A percentile compares a stretch with the other conserved stretches of the same genome.
These are phyloP conservation scores for Harringtonia lauricola DNA, from an alignment of 2,329 filamentous ascomycete species.

Conservation along the genomic window DNA sequence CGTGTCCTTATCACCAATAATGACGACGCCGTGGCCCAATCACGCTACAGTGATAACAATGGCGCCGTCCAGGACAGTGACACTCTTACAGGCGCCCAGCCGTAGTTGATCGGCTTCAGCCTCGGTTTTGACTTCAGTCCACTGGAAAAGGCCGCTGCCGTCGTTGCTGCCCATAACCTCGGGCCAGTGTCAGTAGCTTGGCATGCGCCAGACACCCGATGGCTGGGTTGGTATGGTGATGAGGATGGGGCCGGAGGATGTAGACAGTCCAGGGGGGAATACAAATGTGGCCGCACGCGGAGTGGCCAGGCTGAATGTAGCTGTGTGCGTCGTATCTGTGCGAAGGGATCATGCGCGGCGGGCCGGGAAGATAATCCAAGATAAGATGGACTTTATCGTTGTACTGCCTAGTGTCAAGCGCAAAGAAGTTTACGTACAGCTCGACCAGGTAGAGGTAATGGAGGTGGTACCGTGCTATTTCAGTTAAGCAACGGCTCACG, in stretches of 20 bases:
- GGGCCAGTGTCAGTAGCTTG: neutral
- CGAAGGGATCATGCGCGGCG: no score
- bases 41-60: neutral
- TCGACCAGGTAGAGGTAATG: no score
- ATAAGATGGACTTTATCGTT: no score
- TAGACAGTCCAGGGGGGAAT: neutral
- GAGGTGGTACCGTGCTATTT: no score
- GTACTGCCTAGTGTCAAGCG: no score
- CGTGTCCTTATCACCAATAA: neutral
- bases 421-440: no score
- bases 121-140: no score
- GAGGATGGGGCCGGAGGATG: neutral
- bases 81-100: neutral
- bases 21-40: neutral
- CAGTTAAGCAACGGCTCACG: no score
- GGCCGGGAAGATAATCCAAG: no score
- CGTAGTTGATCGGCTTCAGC: neutral
- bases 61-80: neutral
- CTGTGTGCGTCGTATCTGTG: neutral
- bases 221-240: neutral
- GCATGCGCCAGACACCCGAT: neutral
- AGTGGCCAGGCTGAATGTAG: neutral
- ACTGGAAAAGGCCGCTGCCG: no score
- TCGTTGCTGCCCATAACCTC: neutral
- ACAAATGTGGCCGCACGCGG: neutral